Percentiles rank a stretch among this genome's conserved stretches.
These are phyloP conservation scores for Podospora bellae-mahoneyi DNA, from an alignment of 495 filamentous ascomycete genomes.

Conservation along the genomic window DNA sequence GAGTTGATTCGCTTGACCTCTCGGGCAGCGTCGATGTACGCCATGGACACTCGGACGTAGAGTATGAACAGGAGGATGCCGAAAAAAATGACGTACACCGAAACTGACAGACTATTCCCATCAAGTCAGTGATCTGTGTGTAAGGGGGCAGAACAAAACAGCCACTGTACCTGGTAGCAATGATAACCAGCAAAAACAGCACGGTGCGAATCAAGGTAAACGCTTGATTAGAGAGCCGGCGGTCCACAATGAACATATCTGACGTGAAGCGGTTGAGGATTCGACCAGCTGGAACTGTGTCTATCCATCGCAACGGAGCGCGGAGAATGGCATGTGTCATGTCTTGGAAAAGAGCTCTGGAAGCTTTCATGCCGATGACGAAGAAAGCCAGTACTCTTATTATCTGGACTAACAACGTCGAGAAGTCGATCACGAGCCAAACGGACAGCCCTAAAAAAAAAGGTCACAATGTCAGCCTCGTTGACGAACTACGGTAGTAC, in stretches of 20 bases:
- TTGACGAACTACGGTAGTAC: background rate
- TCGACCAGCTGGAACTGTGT: conserved; percentile 48
- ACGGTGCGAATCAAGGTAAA: conserved; percentile 18
- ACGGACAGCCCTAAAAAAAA: conserved; percentile 22
- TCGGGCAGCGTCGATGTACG: conserved; percentile 58
- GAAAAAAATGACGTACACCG: conserved; percentile 28
- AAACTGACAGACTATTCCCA: conserved; percentile 20
- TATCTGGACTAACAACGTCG: conserved; percentile 30
- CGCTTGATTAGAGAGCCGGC: conserved; percentile 25
- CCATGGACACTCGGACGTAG: conserved; percentile 33
- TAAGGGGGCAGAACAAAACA: background rate
- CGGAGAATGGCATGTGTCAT: conserved; percentile 43
- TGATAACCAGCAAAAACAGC: conserved; percentile 25
- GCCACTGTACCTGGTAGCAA: conserved; percentile 25
- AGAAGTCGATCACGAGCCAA: conserved; percentile 31
- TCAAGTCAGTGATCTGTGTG: background rate
- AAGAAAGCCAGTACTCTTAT: conserved; percentile 29
- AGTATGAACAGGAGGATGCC: conserved; percentile 25
- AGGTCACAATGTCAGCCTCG: background rate
- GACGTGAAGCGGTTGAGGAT: conserved; percentile 52
- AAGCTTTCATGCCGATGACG: conserved; percentile 36
- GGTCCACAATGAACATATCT: conserved; percentile 44
- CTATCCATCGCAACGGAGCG: conserved; percentile 50
- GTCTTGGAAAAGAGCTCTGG: conserved; percentile 38
- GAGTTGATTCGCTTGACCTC: conserved; percentile 64